phyloP scores from a whole-genome alignment of 2,329 filamentous ascomycete genomes.

The Cercospora zeae-maydis region DNA sequence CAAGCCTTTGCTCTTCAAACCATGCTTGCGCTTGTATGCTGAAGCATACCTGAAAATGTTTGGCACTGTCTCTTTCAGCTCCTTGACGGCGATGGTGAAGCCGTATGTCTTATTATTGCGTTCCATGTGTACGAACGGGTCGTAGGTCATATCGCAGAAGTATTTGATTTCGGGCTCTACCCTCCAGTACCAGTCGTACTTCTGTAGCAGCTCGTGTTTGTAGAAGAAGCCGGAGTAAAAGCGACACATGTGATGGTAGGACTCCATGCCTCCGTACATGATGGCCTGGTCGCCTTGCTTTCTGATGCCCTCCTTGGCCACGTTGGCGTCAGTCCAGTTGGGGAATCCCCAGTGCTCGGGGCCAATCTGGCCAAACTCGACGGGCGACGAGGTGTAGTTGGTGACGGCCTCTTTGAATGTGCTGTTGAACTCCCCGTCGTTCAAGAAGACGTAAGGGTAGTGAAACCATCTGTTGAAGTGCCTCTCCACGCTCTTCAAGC shows the following conservation, averaged over 20 bases:
- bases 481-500: conserved; percentile 93
- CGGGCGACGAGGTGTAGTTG: conserved; percentile 82
- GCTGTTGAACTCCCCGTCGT: conserved; percentile 94
- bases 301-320: conserved; percentile 90
- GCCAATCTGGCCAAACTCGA: conserved; percentile 93
- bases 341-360: conserved; percentile 93
- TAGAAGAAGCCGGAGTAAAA: conserved; percentile 99
- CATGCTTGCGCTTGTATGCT: conserved; percentile 90
- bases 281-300: conserved; percentile 96
- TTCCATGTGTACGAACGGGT: conserved; percentile 94
- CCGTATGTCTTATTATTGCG: conserved; percentile 95
- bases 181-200: conserved; percentile 99
- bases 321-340: conserved; percentile 90
- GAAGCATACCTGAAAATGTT: conserved; percentile 99
- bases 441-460: conserved; percentile 97
- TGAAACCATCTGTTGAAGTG: conserved; percentile 99
- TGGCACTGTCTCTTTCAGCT: conserved; percentile 93
- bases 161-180: conserved; percentile 99
- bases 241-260: conserved; percentile 98
- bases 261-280: conserved; percentile 99
- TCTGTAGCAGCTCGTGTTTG: conserved; percentile 88
- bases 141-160: conserved; percentile 99
- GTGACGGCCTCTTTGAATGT: conserved; percentile 83
- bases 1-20: conserved; percentile 82
- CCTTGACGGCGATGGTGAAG: conserved; percentile 98